Percentiles rank a stretch among this genome's conserved stretches.
These are phyloP conservation scores for Chalaropsis thielavioides DNA, from an alignment of 2,329 filamentous ascomycete genomes.

Conservation along the genomic window DNA sequence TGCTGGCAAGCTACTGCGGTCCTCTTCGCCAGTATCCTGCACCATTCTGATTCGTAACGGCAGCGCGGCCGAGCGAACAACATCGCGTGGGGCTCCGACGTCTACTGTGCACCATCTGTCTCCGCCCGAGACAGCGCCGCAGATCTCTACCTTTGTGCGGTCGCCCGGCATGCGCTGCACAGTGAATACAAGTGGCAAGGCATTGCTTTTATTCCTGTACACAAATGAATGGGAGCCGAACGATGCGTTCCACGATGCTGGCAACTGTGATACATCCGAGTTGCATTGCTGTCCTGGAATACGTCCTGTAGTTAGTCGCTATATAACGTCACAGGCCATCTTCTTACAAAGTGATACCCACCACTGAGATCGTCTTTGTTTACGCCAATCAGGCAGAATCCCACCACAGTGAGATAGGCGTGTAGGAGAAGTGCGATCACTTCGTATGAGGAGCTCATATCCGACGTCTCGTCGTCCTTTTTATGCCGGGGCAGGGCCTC, in stretches of 20 bases:
- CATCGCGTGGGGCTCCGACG: conserved; percentile 52
- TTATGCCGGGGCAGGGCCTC: conserved; percentile 43
- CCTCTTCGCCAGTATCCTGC: conserved; percentile 30
- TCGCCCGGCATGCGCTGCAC: conserved; percentile 53
- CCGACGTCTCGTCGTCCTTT: conserved; percentile 40
- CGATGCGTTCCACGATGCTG: conserved; percentile 64
- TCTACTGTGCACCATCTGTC: conserved; percentile 72
- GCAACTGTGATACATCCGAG: conserved; percentile 47
- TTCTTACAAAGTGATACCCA: conserved; percentile 24
- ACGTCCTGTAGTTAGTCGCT: neutral
- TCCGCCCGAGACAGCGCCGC: conserved; percentile 63
- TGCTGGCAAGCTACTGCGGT: conserved; percentile 33
- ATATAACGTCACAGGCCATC: neutral
- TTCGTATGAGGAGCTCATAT: conserved; percentile 60
- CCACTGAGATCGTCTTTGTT: conserved; percentile 64
- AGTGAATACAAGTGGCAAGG: conserved; percentile 71
- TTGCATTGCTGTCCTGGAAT: conserved; percentile 39
- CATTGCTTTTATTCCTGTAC: conserved; percentile 73
- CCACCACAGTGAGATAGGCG: conserved; percentile 64
- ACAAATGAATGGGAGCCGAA: conserved; percentile 63
- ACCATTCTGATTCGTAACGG: conserved; percentile 41
- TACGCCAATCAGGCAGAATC: conserved; percentile 71
- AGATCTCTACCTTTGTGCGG: conserved; percentile 64
- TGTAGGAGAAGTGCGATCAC: conserved; percentile 73
- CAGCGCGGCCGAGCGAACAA: conserved; percentile 45